Base-by-base conservation (phyloP, 441 rosid species). In the Brassica balearica region DNA sequence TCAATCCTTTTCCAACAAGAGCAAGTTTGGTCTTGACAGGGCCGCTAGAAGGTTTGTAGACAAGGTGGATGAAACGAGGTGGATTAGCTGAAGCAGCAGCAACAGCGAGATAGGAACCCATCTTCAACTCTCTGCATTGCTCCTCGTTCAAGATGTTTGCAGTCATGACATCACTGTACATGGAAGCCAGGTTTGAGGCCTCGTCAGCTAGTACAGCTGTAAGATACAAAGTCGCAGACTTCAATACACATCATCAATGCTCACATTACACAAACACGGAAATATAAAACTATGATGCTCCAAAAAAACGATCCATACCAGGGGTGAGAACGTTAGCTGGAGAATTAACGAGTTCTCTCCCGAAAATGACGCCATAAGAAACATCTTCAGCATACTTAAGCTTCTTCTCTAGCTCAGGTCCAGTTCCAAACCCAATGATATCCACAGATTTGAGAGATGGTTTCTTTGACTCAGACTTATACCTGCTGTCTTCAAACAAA, bases 311-410 rank as follows among this genome's bases (percentile, higher is more conserved):
- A 68, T 71, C 76, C 86, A 7, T 83, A 92, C 98, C 97, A 60
- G 97, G 98, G 32, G 98, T 93, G 65, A 93, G 97, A 29, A 93
- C 98, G 77, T 96, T 96, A 73, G 98, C 96, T 0, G 96, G 97
- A 15, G 99, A 92, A 83, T 96, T 96, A 73, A 96, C 95, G 0
- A 96, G 97, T 83, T 93, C 91, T 65, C 73, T 82, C 74, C 97
- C 98, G 27, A 92, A 87, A 69, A 92, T 87, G 7, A 96, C 84
- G 29, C 90, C 97, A 70, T 90, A 87, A 83, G 92, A 88, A 82
- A 95, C 88, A 82, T 89, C 82, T 86, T 88, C 92, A 48, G 97
- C 90, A 38, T 86, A 76, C 82, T 90, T 92, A 64, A 96, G 88
- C 88, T 89, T 92, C 91, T 90, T 93, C 65, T 87, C 94, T n/a